Conservation (phyloP, 768 basidiomycete species). For the Naganishia onofrii region DNA sequence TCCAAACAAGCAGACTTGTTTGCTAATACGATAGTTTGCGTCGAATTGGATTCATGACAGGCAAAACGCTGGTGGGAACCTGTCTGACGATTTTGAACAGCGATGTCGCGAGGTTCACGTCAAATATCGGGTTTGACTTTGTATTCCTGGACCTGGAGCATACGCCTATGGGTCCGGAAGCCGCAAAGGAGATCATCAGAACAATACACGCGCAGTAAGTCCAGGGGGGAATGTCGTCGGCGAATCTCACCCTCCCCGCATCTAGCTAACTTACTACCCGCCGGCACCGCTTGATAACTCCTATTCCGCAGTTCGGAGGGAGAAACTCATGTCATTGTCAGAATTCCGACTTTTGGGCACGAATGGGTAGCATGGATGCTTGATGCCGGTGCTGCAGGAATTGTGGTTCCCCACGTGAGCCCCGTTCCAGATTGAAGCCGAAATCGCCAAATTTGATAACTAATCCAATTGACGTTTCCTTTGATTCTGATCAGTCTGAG, state of each 20-base stretch:
- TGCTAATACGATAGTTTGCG: neutral
- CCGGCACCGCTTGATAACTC: neutral
- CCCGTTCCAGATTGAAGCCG: neutral
- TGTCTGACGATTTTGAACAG: conserved; percentile 10
- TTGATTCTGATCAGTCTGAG: conserved; percentile 8
- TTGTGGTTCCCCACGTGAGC: conserved; percentile 20
- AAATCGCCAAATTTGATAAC: neutral
- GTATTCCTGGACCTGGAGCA: conserved; percentile 22
- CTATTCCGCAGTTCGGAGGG: conserved; percentile 9
- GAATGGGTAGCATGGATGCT: conserved; percentile 27
- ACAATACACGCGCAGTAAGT: conserved; percentile 16
- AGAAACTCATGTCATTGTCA: conserved; percentile 17
- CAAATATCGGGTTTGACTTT: conserved; percentile 25
- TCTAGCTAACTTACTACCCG: neutral
- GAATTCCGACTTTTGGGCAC: conserved; percentile 25
- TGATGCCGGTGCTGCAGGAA: conserved; percentile 22
- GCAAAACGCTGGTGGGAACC: conserved; percentile 14
- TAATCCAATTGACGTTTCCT: neutral
- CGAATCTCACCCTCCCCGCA: no score
- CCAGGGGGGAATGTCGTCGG: no score
- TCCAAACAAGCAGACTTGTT: neutral
- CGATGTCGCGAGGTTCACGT: conserved; percentile 24
- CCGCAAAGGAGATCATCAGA: conserved; percentile 17
- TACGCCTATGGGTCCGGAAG: conserved; percentile 19
- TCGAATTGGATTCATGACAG: neutral